Evolutionary conservation across 2,329 filamentous ascomycete genomes (phyloP), one percentile per base, ranked within the genome.

Genomic region (Xylariaceae sp.): DNA sequence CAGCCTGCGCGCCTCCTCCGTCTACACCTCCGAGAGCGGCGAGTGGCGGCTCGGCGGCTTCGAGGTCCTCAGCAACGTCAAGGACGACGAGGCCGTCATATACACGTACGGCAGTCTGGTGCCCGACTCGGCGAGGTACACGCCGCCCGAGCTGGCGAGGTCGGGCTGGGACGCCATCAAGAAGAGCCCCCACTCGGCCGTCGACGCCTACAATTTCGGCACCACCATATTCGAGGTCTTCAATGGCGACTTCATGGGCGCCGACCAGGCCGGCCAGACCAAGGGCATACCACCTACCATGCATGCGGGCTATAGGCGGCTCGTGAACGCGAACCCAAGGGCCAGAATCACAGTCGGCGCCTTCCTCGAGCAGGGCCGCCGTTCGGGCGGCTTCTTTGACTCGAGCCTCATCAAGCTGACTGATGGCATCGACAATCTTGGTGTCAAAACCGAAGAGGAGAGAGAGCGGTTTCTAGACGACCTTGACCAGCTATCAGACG

Each of bases 1-100:
- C 31, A 86, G 77, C 50, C 67, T 98, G 33, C 80, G 85, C 42
- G 83, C 85, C 14, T 83, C 84, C 1, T 94, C 90, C 0, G 72
- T 98, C 44, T 98, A 89, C 59, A 92, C 86, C 4, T 88, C 87
- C 40, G 90, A 96, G 55, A 95, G 92, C 53, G 92, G 92, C 37
- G 92, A 98, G 62, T 98, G 92, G 92, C 96, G 93, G 54, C 66
- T 98, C 2, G 89, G 83, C 14, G 92, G 92, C 1, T 94, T 98
- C 47, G 92, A 98, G 46, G 75, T 94, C 5, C 60, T 96, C 38
- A 96, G 89, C 61, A 95, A 83, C 23, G 80, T 96, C 63, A 96
- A 95, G 52, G 92, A 96, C 37, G 89, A 96, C 41, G 87, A 96
- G 49, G 87, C 89, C 8, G 70, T 94, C 30, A 89, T 98, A 52